Evolutionary conservation across 148 eudicot genomes (phyloP).

Genomic region (Salicornia ramosissima): DNA sequence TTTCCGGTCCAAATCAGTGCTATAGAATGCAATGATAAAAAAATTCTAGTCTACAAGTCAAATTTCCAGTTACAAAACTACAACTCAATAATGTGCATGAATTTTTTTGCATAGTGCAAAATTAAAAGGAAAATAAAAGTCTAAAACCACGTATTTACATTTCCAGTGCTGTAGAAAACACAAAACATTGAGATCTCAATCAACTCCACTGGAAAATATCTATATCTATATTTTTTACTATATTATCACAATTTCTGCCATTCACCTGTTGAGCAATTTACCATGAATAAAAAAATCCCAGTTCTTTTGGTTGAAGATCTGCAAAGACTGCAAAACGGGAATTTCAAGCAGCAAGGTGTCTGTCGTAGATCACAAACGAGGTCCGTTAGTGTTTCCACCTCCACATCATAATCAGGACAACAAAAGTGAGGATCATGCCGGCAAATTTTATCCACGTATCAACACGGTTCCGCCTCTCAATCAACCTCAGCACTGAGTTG

Average conservation of each 20-base stretch:
- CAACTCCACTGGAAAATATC: background rate
- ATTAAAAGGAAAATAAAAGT: no score
- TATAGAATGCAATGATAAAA: no score
- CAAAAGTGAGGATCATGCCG: constrained; percentile 70
- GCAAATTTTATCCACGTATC: constrained; percentile 80
- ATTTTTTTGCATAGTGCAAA: no score
- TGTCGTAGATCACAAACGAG: background rate
- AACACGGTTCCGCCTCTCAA: constrained; percentile 72
- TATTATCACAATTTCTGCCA: background rate
- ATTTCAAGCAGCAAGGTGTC: background rate
- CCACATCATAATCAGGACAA: constrained; percentile 61
- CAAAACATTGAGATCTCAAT: background rate
- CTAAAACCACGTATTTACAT: constrained; percentile 12
- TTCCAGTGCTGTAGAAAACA: background rate
- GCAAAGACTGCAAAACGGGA: background rate
- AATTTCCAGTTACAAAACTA: background rate
- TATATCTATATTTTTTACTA: background rate
- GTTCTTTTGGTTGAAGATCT: background rate
- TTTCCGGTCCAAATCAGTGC: no score
- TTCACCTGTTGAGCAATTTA: background rate
- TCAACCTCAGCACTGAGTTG: constrained; percentile 66
- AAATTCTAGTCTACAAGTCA: background rate
- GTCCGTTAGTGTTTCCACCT: constrained; percentile 59
- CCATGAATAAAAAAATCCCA: background rate
- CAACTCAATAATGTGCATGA: background rate